Base-by-base conservation (phyloP, 768 basidiomycete genomes). In the Rossbeevera mucosa region DNA sequence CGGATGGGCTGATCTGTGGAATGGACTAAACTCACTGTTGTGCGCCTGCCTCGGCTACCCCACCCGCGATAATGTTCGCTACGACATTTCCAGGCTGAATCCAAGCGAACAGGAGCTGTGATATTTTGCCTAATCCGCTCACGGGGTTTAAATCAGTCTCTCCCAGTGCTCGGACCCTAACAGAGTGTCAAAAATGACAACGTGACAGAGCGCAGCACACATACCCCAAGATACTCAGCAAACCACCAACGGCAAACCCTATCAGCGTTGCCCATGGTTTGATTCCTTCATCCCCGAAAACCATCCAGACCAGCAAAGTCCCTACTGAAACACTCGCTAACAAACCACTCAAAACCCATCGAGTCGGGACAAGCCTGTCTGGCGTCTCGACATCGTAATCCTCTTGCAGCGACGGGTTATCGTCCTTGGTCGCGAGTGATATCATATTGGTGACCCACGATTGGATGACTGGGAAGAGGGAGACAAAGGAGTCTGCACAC, bases 61-160 rank as follows among this genome's bases (percentile, higher is more conserved):
- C 94, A 4, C 94, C 94, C 2, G 95, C 95, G 42, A 98, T 91
- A 63, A 98, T 89, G 64, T 97, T 98, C 1, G 95, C 95, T n/a
- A 96, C 91, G 18, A 96, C 83, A 63, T 95, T 95, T 21, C 91
- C 90, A 2, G 94, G 93, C 64, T 94, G 92, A 36, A 96, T 80
- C 76, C 94, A 86, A 7, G 94, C 94, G 60, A 98, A 98, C 53
- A 96, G 76, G 16, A 98, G 76, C 63, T 98, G 95, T 20, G 89
- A 92, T 56, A 97, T 85, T 69, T 98, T 98, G 2, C 95, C 95
- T 30, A 97, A 76, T 1, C 94, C 95, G 40, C 90, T 90, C 33
- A 94, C 91, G 0, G 91, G 91, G 63, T 91, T 92, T 31, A 98
- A 72, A 67, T 98, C 95, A 3, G 95, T 98, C 72, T 97, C 94